Conservation (phyloP, 2,329 filamentous ascomycete genomes). For the Penicillium psychrosexuale region DNA sequence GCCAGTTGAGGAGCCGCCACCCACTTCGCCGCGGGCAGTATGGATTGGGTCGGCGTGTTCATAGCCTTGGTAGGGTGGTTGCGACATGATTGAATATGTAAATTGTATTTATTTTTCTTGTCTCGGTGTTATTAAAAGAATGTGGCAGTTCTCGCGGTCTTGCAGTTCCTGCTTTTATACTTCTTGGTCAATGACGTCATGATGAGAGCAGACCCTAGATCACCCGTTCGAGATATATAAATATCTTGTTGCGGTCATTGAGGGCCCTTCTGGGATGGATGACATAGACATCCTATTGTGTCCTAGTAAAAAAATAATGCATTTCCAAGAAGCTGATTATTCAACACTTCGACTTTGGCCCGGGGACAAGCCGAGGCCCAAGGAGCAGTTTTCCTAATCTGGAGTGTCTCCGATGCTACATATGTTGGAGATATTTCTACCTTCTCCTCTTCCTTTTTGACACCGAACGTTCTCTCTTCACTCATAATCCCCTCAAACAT, state of each 20-base stretch:
- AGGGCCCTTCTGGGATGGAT: neutral
- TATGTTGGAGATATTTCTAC: neutral
- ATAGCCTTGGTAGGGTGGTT: slow-evolving; percentile 1
- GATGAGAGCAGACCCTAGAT: neutral
- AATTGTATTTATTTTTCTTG: neutral
- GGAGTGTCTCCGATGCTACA: slow-evolving; percentile 19
- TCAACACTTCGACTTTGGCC: neutral
- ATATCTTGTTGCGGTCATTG: too few species aligned
- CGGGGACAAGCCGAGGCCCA: slow-evolving; percentile 19
- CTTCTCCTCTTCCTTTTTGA: neutral
- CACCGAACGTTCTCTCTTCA: neutral
- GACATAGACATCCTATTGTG: neutral
- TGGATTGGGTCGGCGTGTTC: slow-evolving; percentile 3
- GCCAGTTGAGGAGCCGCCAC: slow-evolving; percentile 29
- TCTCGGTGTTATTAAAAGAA: neutral
- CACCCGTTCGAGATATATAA: too few species aligned
- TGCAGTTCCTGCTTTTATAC: neutral
- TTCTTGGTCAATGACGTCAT: neutral
- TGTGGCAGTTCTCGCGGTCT: neutral
- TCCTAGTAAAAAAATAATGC: neutral
- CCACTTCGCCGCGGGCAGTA: slow-evolving; percentile 5
- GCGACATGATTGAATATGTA: neutral
- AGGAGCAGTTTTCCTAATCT: slow-evolving; percentile 27
- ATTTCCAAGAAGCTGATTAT: slow-evolving; percentile 1
- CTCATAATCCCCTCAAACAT: neutral